Conservation (phyloP, 75 land plant species). For the Selaginella moellendorffii region DNA sequence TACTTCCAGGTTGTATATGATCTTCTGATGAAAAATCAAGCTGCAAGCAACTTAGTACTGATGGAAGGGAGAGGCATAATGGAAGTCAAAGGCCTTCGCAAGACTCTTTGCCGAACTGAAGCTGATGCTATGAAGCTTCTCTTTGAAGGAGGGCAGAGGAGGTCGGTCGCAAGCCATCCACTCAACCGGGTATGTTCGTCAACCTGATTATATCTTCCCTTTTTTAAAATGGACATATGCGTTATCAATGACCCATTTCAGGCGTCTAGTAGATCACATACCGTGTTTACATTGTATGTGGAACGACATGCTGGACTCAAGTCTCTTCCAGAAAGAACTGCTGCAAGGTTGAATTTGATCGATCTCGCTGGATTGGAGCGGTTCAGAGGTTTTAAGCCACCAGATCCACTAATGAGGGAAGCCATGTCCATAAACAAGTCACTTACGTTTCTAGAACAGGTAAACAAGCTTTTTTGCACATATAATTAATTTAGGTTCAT, state of each 20-base stretch:
- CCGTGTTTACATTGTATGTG: constrained; percentile 27
- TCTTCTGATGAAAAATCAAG: constrained; percentile 17
- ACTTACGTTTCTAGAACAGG: constrained; percentile 33
- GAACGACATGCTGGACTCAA: constrained; percentile 17
- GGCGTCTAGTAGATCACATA: constrained; percentile 30
- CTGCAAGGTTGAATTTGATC: constrained; percentile 28
- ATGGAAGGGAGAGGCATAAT: constrained; percentile 20
- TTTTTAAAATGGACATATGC: neutral
- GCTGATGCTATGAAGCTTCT: constrained; percentile 18
- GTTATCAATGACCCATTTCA: constrained; percentile 5
- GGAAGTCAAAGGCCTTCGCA: constrained; percentile 22
- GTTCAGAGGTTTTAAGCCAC: neutral
- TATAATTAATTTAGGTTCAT: neutral
- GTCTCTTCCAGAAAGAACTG: constrained; percentile 17
- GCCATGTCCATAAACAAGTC: constrained; percentile 26
- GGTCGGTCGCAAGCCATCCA: constrained; percentile 18
- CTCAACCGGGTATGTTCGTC: constrained; percentile 15
- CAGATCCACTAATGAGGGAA: constrained; percentile 14
- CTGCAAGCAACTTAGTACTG: constrained; percentile 5
- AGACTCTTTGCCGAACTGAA: constrained; percentile 19
- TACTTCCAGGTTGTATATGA: constrained; percentile 20
- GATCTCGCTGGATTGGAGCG: constrained; percentile 30
- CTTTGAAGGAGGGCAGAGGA: constrained; percentile 20
- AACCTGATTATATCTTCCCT: neutral
- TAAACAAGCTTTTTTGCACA: neutral